Evolutionary conservation across 352 stramenopile genomes (phyloP).

Genomic region (Globisporangium mamillatum): DNA sequence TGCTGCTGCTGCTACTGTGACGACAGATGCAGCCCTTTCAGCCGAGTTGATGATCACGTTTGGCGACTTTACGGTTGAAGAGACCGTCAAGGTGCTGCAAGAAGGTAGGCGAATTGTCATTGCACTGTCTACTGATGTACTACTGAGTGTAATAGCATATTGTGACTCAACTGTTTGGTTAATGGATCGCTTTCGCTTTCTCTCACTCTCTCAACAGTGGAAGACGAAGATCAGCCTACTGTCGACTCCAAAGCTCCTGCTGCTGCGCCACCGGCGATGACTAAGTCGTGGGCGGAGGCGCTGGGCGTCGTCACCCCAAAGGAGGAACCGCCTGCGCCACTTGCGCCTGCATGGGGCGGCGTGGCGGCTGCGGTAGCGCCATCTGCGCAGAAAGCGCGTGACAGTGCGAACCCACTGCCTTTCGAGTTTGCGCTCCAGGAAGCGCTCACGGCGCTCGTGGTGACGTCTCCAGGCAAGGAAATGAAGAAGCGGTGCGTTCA

Average conservation of each 20-base stretch:
- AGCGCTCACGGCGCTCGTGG: constrained; percentile 48
- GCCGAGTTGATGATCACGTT: constrained; percentile 55
- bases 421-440: constrained; percentile 74
- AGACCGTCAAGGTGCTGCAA: constrained; percentile 46
- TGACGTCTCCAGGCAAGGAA: constrained; percentile 63
- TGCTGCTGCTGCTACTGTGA: neutral
- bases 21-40: constrained; percentile 2
- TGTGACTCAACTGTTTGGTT: neutral
- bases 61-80: constrained; percentile 75
- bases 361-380: constrained; percentile 9
- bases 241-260: constrained; percentile 5
- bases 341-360: constrained; percentile 34
- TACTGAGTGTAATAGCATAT: neutral
- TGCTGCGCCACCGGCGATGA: constrained; percentile 11
- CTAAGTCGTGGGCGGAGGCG: constrained; percentile 64
- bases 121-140: neutral
- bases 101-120: constrained; percentile 33
- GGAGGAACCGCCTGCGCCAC: constrained; percentile 11
- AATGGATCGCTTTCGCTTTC: neutral
- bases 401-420: constrained; percentile 22
- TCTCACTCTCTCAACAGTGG: neutral
- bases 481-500: constrained; percentile 73
- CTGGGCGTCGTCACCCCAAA: constrained; percentile 34
- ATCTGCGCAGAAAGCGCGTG: neutral
- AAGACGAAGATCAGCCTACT: neutral